These are phyloP conservation scores for Beauveria medogensis DNA, from an alignment of 2,329 filamentous ascomycete species.

Conservation along the genomic window DNA sequence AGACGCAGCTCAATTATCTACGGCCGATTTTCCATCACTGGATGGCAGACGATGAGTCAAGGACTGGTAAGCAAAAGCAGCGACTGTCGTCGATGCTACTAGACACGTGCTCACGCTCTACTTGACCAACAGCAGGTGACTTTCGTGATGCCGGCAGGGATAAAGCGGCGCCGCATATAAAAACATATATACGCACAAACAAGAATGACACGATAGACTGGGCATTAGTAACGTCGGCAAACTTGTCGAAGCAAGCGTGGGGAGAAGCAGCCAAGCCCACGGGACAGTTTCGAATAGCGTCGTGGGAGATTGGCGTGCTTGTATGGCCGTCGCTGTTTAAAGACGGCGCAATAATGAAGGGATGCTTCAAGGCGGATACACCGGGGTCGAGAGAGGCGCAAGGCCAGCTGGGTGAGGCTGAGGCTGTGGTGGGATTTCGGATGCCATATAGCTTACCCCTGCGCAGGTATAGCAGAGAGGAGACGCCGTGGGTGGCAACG, in stretches of 20 bases:
- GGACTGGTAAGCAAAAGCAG: neutral
- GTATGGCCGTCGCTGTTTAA: slow-evolving; percentile 63
- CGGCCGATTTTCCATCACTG: slow-evolving; percentile 66
- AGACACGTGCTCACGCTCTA: neutral
- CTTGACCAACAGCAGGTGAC: neutral
- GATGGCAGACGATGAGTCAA: slow-evolving; percentile 49
- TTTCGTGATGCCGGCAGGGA: slow-evolving; percentile 49
- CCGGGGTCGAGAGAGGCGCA: slow-evolving; percentile 25
- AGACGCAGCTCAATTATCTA: slow-evolving; percentile 66
- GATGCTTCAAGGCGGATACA: slow-evolving; percentile 55
- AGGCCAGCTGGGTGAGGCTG: slow-evolving; percentile 16
- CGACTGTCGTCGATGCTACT: neutral
- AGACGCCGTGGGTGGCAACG: slow-evolving; percentile 72
- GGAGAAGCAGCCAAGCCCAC: slow-evolving; percentile 52
- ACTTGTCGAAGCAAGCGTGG: slow-evolving; percentile 85
- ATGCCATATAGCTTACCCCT: slow-evolving; percentile 80
- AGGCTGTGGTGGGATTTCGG: slow-evolving; percentile 55
- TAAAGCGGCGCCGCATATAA: slow-evolving; percentile 77
- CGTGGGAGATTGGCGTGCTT: slow-evolving; percentile 77
- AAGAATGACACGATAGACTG: slow-evolving; percentile 57
- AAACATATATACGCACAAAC: slow-evolving; percentile 70
- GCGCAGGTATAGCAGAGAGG: slow-evolving; percentile 50
- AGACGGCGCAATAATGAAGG: slow-evolving; percentile 52
- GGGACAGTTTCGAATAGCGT: slow-evolving; percentile 62
- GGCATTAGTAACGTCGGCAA: slow-evolving; percentile 86